These are phyloP conservation scores for Elongisporangium anandrum DNA, from an alignment of 352 stramenopile species.

Conservation along the genomic window DNA sequence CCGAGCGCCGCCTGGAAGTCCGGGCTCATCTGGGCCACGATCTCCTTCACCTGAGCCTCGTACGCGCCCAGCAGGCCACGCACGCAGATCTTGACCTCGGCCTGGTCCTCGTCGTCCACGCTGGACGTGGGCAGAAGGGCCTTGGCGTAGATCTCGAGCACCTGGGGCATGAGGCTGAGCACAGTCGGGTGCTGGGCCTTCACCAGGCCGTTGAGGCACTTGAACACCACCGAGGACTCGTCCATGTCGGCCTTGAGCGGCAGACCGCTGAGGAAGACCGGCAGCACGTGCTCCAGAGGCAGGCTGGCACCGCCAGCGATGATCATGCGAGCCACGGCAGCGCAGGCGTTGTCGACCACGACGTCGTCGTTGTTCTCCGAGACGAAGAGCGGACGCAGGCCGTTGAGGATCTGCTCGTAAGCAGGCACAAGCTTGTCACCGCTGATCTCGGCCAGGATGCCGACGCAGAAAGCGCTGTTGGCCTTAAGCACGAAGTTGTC, in stretches of 20 bases:
- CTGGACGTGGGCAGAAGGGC: slow-evolving; percentile 50
- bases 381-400: slow-evolving; percentile 90
- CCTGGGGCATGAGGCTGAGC: slow-evolving; percentile 61
- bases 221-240: slow-evolving; percentile 95
- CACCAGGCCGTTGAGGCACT: slow-evolving; percentile 91
- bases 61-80: slow-evolving; percentile 61
- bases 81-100: slow-evolving; percentile 65
- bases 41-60: slow-evolving; percentile 76
- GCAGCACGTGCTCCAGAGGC: slow-evolving; percentile 91
- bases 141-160: slow-evolving; percentile 83
- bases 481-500: slow-evolving; percentile 92
- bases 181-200: slow-evolving; percentile 84
- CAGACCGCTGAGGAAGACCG: slow-evolving; percentile 90
- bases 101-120: slow-evolving; percentile 71
- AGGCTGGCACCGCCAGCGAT: slow-evolving; percentile 70
- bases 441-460: slow-evolving; percentile 87
- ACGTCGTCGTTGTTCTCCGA: slow-evolving; percentile 81
- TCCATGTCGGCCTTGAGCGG: slow-evolving; percentile 96
- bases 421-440: slow-evolving; percentile 68
- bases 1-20: slow-evolving; percentile 65
- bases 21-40: slow-evolving; percentile 67
- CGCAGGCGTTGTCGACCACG: slow-evolving; percentile 91
- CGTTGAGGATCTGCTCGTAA: slow-evolving; percentile 91
- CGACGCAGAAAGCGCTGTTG: slow-evolving; percentile 95
- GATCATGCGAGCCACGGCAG: slow-evolving; percentile 93